phyloP scores from a whole-genome alignment of 225 moss, liverwort and hornwort species.

The Asterella californica region DNA sequence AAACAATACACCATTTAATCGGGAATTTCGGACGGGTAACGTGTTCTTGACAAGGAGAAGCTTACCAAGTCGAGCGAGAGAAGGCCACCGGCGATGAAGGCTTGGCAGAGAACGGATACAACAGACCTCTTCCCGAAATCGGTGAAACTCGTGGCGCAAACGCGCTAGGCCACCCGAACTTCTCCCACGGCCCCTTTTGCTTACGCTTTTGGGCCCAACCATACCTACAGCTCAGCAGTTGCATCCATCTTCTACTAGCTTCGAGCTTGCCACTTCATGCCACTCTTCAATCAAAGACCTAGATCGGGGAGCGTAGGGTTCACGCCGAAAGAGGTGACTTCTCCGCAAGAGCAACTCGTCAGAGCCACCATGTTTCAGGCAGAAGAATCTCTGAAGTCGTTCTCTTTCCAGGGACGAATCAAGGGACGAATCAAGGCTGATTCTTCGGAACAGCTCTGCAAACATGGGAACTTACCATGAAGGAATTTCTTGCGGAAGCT shows the following conservation, averaged over 20 bases:
- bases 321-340: too few species aligned
- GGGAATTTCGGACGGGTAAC: background rate
- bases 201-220: background rate
- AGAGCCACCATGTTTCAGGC: too few species aligned
- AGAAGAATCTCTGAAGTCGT: background rate
- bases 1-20: background rate
- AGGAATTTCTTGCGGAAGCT: too few species aligned
- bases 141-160: conserved; percentile 37
- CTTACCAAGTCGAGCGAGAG: conserved; percentile 42
- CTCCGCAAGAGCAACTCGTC: too few species aligned
- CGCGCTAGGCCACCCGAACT: conserved; percentile 24
- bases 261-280: background rate
- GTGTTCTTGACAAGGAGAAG: background rate
- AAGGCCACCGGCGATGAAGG: conserved; percentile 37
- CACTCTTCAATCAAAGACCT: background rate
- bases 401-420: background rate
- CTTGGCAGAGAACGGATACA: conserved; percentile 45
- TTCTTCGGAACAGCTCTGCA: background rate
- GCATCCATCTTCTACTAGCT: background rate
- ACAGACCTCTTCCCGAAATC: conserved; percentile 46
- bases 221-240: background rate
- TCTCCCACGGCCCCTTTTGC: background rate
- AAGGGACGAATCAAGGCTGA: background rate
- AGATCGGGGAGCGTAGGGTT: background rate
- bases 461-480: too few species aligned